Base-by-base conservation (phyloP, 2,329 filamentous ascomycete species). In the Xylariomycetidae sp. region DNA sequence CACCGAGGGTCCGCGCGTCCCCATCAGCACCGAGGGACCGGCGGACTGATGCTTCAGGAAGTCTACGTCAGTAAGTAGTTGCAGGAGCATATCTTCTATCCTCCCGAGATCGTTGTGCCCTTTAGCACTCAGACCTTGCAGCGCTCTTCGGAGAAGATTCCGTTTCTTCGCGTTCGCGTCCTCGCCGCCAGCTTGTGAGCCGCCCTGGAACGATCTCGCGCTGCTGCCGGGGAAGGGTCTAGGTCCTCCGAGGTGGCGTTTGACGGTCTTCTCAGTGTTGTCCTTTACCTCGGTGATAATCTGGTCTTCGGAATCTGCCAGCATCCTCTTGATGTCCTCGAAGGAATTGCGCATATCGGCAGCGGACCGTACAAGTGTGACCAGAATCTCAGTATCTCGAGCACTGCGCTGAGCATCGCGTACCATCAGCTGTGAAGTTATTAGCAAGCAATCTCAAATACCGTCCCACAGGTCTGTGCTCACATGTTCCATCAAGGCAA, bases 271-370 rank as follows among this genome's bases (percentile, higher is more conserved):
- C 44, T 95, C 88, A 9, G 90, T 90, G 54, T 90, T 87, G 50
- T 86, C 85, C 49, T 89, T 82, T n/a, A 86, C 85, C 42, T 85
- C 82, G 25, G 85, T 82, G 61, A 96, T 87, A 52, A 97, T 85
- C 52, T 88, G 76, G 38, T 87, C 86, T 53, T 96, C 90, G 40
- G 94, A 90, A 45, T 94, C 85, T 31, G 85, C 83, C 41, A 98
- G 84, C 53, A 94, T 83, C 44, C 82, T 85, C 69, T 92, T 96
- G 73, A 98, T 85, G 50, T 95, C 89, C 46, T 94, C 87, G 55
- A 97, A 94, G 1, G 88, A 94, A 48, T 86, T 94, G 44, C 90
- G 87, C 89, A 97, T 97, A 62, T 98, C 92, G 10, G 92, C 83
- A 4, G 92, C 90, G 34, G 88, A 89, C 39, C 90, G 83, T 41